Percentiles rank a stretch among this genome's conserved stretches.
Evolutionary conservation across 768 basidiomycete species (phyloP).

Genomic region (Roridomyces roridus): DNA sequence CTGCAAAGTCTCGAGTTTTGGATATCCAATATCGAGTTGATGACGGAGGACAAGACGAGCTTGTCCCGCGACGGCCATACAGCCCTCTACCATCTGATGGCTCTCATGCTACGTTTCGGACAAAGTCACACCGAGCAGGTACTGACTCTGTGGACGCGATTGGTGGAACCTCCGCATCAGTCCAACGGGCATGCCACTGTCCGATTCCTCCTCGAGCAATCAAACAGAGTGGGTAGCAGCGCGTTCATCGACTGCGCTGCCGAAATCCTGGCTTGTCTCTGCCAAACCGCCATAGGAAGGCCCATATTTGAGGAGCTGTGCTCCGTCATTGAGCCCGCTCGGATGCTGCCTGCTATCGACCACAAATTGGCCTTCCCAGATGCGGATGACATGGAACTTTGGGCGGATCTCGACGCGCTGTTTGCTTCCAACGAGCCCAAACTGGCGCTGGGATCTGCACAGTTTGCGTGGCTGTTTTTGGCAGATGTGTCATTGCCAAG

Average conservation of each 20-base stretch:
- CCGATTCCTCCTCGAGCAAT: slow-evolving; percentile 87
- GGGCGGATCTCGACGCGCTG: slow-evolving; percentile 80
- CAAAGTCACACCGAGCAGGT: slow-evolving; percentile 83
- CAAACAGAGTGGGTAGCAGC: slow-evolving; percentile 80
- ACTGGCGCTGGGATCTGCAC: slow-evolving; percentile 77
- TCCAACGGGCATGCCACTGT: slow-evolving; percentile 81
- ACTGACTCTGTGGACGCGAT: slow-evolving; percentile 75
- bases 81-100: slow-evolving; percentile 80
- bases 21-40: slow-evolving; percentile 78
- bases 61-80: slow-evolving; percentile 65
- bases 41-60: slow-evolving; percentile 60
- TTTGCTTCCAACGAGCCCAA: slow-evolving; percentile 74
- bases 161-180: slow-evolving; percentile 75
- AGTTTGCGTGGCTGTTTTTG: slow-evolving; percentile 88
- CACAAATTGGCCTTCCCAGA: slow-evolving; percentile 70
- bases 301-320: slow-evolving; percentile 86
- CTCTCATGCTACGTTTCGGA: slow-evolving; percentile 79
- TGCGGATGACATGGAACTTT: slow-evolving; percentile 73
- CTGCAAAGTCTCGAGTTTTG: slow-evolving; percentile 85
- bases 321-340: slow-evolving; percentile 80
- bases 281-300: slow-evolving; percentile 74
- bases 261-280: slow-evolving; percentile 83
- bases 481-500: slow-evolving; percentile 78
- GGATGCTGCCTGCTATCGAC: slow-evolving; percentile 81
- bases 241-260: slow-evolving; percentile 82